phyloP scores from a whole-genome alignment of 345 rosid species.

The Trapa bicornis region DNA sequence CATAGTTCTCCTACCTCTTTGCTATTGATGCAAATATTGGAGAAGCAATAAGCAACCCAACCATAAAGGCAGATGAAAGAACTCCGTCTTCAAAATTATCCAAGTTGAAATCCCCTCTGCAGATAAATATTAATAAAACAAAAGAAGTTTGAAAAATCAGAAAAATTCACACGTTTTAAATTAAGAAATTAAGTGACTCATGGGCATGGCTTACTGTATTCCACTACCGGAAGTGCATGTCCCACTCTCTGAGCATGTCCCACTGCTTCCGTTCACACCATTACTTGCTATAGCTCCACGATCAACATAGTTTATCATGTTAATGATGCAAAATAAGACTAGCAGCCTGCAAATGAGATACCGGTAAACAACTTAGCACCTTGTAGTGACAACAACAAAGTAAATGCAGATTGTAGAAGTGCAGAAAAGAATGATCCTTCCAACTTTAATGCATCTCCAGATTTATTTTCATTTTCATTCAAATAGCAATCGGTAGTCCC shows the following conservation, averaged over 20 bases:
- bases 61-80: conserved; percentile 94
- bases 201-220: conserved; percentile 65
- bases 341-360: conserved; percentile 54
- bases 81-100: conserved; percentile 85
- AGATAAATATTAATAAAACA: not conserved
- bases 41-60: conserved; percentile 85
- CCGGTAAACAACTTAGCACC: not conserved
- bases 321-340: conserved; percentile 64
- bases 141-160: conserved; percentile 1
- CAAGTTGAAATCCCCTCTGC: conserved; percentile 72
- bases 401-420: not conserved
- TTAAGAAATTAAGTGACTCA: conserved; percentile 1
- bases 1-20: conserved; percentile 40
- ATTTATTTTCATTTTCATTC: not conserved
- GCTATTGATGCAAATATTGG: conserved; percentile 87
- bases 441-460: not conserved
- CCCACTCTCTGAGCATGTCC: conserved; percentile 49
- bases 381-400: not conserved
- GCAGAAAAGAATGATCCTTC: not conserved
- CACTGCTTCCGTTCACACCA: conserved; percentile 78
- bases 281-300: conserved; percentile 96
- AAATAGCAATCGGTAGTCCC: not conserved
- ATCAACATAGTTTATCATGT: conserved; percentile 72
- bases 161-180: not conserved
- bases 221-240: conserved; percentile 72